A percentile compares a stretch with the other conserved stretches of the same genome.
phyloP scores from a whole-genome alignment of 176 grass and related monocot species.

The Secale cereale region DNA sequence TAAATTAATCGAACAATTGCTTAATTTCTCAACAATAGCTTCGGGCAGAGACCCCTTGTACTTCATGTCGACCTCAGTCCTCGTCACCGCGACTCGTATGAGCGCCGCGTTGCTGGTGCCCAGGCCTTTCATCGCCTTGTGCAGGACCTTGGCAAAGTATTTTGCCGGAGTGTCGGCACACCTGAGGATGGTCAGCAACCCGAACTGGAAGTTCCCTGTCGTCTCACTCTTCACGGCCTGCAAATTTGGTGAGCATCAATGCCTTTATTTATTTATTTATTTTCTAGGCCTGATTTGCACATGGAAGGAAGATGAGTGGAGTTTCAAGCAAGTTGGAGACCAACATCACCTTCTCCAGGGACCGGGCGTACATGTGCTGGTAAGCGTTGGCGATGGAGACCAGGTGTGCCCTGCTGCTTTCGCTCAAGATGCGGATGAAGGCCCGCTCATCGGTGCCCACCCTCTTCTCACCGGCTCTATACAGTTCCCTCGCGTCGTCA shows the following conservation, averaged over 20 bases:
- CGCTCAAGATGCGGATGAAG: slow-evolving; percentile 70
- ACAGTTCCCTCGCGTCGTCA: slow-evolving; percentile 62
- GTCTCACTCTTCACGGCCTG: slow-evolving; percentile 66
- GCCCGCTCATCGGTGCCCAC: slow-evolving; percentile 77
- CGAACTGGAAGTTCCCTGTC: slow-evolving; percentile 64
- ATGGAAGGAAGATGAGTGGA: neutral
- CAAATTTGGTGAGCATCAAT: neutral
- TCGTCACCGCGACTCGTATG: slow-evolving; percentile 53
- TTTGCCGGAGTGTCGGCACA: slow-evolving; percentile 65
- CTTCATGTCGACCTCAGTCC: slow-evolving; percentile 90
- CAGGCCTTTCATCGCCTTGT: slow-evolving; percentile 80
- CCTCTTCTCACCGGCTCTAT: slow-evolving; percentile 65
- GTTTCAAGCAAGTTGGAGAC: neutral
- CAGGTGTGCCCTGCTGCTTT: slow-evolving; percentile 55
- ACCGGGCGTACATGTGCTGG: slow-evolving; percentile 42
- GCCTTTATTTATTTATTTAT: neutral
- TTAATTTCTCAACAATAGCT: too few species aligned
- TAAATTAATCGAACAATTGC: too few species aligned
- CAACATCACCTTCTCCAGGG: slow-evolving; percentile 31
- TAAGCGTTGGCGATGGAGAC: slow-evolving; percentile 54
- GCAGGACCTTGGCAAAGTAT: slow-evolving; percentile 72
- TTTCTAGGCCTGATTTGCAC: neutral
- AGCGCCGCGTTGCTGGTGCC: slow-evolving; percentile 72
- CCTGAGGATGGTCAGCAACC: slow-evolving; percentile 62
- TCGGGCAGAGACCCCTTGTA: slow-evolving; percentile 61